A percentile compares a stretch with the other conserved stretches of the same genome.
Evolutionary conservation across 2,329 filamentous ascomycete species (phyloP).

Genomic region (Purpureocillium takamizusanense): DNA sequence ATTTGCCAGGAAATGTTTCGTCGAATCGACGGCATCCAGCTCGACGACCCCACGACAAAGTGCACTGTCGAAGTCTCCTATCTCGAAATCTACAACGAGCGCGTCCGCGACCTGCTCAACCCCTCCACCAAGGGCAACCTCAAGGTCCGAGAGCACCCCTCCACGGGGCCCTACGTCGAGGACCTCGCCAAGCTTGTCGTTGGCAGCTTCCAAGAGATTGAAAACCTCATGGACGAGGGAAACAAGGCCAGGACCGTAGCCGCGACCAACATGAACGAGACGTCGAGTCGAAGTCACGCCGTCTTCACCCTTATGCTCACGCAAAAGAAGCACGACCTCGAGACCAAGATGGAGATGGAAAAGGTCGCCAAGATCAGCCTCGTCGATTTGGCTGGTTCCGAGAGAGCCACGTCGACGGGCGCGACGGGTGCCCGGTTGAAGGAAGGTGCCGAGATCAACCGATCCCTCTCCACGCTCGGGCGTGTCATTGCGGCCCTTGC

Average conservation of each 20-base stretch:
- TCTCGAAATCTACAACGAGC: slow-evolving; percentile 97
- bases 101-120: slow-evolving; percentile 90
- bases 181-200: slow-evolving; percentile 94
- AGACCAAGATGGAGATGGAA: slow-evolving; percentile 95
- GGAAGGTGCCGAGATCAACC: slow-evolving; percentile 97
- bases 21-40: slow-evolving; percentile 62
- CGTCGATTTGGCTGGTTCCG: slow-evolving; percentile 94
- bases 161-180: slow-evolving; percentile 95
- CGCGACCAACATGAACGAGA: slow-evolving; percentile 99
- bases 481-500: slow-evolving; percentile 95
- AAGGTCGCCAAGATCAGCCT: slow-evolving; percentile 97
- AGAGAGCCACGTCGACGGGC: slow-evolving; percentile 93
- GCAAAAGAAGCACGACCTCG: slow-evolving; percentile 81
- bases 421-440: slow-evolving; percentile 92
- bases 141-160: slow-evolving; percentile 95
- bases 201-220: slow-evolving; percentile 87
- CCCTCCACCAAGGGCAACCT: slow-evolving; percentile 92
- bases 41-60: slow-evolving; percentile 66
- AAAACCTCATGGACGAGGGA: slow-evolving; percentile 97
- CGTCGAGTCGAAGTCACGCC: slow-evolving; percentile 93
- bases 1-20: slow-evolving; percentile 98
- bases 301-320: slow-evolving; percentile 95
- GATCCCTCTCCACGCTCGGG: slow-evolving; percentile 89
- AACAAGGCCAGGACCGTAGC: slow-evolving; percentile 98
- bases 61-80: slow-evolving; percentile 98